Conservation (phyloP, 2,329 filamentous ascomycete genomes). For the Thermomyces lanuginosus region DNA sequence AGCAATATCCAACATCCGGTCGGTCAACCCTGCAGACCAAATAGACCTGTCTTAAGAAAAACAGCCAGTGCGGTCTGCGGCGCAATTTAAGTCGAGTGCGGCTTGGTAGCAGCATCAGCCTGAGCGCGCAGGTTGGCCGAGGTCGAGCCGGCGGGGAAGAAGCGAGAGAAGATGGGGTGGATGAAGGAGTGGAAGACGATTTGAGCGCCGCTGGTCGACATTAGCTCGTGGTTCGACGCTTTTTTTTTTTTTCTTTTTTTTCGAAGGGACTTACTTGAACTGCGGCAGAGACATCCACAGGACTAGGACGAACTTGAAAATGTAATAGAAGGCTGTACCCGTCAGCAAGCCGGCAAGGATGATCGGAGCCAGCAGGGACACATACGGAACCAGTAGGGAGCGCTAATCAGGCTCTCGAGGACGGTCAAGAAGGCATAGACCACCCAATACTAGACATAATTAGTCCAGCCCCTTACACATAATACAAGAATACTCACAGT, state of each 20-base stretch:
- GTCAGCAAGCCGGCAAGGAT: conserved; percentile 10
- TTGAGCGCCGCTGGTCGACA: conserved; percentile 66
- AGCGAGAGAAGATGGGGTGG: conserved; percentile 76
- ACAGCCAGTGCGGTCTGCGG: conserved; percentile 4
- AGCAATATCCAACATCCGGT: too few relatives aligned
- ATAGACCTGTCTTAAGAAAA: too few relatives aligned
- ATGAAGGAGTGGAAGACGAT: conserved; percentile 94
- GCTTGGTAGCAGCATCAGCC: conserved; percentile 51
- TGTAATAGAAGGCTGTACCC: conserved; percentile 73
- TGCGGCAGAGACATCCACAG: conserved; percentile 95
- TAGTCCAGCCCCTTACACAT: conserved; percentile 8
- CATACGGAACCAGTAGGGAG: conserved; percentile 52
- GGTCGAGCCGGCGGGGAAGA: conserved; percentile 65
- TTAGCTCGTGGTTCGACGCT: too few relatives aligned
- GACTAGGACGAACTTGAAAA: conserved; percentile 96
- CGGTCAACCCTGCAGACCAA: too few relatives aligned
- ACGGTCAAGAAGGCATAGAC: conserved; percentile 50
- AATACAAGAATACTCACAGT: conserved; percentile 27
- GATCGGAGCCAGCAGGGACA: not conserved
- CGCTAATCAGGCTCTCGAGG: conserved; percentile 48
- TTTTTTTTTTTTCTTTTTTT: too few relatives aligned
- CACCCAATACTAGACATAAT: conserved; percentile 44
- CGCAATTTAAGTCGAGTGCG: conserved; percentile 44
- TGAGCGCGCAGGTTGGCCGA: conserved; percentile 78
- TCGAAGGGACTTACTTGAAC: conserved; percentile 59